Evolutionary conservation across 2,329 filamentous ascomycete species (phyloP), one percentile per base, ranked within the genome.

Genomic region (Cytospora mali): DNA sequence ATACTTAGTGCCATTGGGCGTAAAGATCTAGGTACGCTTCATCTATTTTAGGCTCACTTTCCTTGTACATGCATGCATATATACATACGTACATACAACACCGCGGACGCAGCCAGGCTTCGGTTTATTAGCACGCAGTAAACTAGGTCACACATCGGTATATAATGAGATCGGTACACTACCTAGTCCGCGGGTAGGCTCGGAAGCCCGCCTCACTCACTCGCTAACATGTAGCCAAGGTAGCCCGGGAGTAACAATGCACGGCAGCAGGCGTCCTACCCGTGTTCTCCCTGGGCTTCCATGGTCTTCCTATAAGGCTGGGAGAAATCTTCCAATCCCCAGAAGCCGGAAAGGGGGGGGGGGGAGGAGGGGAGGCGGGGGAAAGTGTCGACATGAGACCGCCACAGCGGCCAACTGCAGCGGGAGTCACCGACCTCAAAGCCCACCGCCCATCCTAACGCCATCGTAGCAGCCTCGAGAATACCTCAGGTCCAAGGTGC

Each of bases 321-420:
- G 18, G 13, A 4, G 1, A 18, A 23, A 7, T 42, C n/a, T n/a
- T n/a, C n/a, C n/a, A n/a, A n/a, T n/a, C n/a, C 27, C 56, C 6
- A n/a, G 4, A 25, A 31, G 33, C n/a, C 35, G 57, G 49, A 27
- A 42, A 11, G 3, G 21, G 18, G 14, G 14, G 13, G 53, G n/a
- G 42, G 33, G 23, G 21, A 27, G 14, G 16, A 29, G 29, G 18
- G 18, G 25, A n/a, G 16, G 14, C 18, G 39, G n/a, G 25, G 5
- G 50, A 27, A 33, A 10, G 14, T 6, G 18, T 59, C 28, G 50
- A 42, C 33, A 55, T 64, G 57, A 64, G 33, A 64, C 58, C 57
- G 62, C 62, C 62, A 64, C 58, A 53, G 58, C 62, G 62, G 62
- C 46, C 28, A 23, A 23, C 21, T 64, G 57, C 62, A 64, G 53